Percentiles rank a stretch among this genome's conserved stretches.
These are phyloP conservation scores for Aspergillus chevalieri DNA, from an alignment of 2,329 filamentous ascomycete species.

Conservation along the genomic window DNA sequence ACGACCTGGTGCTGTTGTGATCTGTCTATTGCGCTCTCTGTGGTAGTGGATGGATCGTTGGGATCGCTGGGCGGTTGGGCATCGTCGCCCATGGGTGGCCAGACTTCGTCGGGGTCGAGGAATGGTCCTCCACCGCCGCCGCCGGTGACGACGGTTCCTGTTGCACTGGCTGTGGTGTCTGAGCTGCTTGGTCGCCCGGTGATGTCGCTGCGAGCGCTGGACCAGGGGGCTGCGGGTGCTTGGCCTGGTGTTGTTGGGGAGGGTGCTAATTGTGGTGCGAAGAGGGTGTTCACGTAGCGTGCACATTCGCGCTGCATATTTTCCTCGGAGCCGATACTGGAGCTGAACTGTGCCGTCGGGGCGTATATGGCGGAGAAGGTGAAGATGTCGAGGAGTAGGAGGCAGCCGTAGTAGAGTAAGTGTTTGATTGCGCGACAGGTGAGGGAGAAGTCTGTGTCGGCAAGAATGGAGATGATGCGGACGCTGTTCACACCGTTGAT, in stretches of 20 bases:
- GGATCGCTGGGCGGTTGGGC: slow-evolving; percentile 3
- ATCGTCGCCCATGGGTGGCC: slow-evolving; percentile 35
- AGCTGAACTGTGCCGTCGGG: slow-evolving; percentile 67
- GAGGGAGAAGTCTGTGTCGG: slow-evolving; percentile 79
- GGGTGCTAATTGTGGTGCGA: slow-evolving; percentile 23
- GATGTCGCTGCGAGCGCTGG: slow-evolving; percentile 12
- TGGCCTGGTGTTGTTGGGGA: slow-evolving; percentile 17
- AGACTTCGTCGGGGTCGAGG: slow-evolving; percentile 34
- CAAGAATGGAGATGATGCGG: slow-evolving; percentile 74
- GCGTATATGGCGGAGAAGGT: slow-evolving; percentile 91
- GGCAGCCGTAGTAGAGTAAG: slow-evolving; percentile 85
- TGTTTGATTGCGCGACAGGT: slow-evolving; percentile 82
- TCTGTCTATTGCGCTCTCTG: slow-evolving; percentile 1
- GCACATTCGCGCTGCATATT: slow-evolving; percentile 82
- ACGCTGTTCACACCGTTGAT: slow-evolving; percentile 91
- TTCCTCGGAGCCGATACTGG: slow-evolving; percentile 66
- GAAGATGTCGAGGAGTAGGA: slow-evolving; percentile 88
- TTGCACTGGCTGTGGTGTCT: slow-evolving; percentile 1
- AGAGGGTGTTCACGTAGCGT: slow-evolving; percentile 65
- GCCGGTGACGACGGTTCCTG: slow-evolving; percentile 13
- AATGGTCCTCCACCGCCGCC: slow-evolving; percentile 11
- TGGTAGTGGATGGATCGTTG: slow-evolving; percentile 7
- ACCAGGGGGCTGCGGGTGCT: slow-evolving; percentile 13
- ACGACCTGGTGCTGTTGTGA: slow-evolving; percentile 17
- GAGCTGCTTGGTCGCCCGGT: slow-evolving; percentile 7